A percentile compares a stretch with the other conserved stretches of the same genome.
These are phyloP conservation scores for Coniosporium apollinis DNA, from an alignment of 495 filamentous ascomycete species.

Conservation along the genomic window DNA sequence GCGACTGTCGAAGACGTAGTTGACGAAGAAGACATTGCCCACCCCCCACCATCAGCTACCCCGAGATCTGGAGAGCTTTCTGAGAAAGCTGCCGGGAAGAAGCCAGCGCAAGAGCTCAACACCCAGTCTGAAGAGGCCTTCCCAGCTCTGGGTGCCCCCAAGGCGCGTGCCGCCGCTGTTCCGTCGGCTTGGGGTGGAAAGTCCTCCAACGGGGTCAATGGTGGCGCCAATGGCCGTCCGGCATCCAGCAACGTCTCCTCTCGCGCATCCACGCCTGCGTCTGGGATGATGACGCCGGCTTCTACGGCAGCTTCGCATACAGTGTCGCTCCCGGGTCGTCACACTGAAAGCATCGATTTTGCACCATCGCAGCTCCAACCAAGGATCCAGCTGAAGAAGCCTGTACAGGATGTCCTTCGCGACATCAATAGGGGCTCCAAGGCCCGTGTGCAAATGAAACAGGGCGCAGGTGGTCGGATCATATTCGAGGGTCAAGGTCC, in stretches of 20 bases:
- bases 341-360: conserved; percentile 56
- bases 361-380: conserved; percentile 55
- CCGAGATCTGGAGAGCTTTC: conserved; percentile 18
- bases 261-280: conserved; percentile 39
- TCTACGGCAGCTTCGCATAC: conserved; percentile 24
- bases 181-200: conserved; percentile 56
- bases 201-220: conserved; percentile 41
- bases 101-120: conserved; percentile 44
- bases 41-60: conserved; percentile 34
- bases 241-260: conserved; percentile 25
- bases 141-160: conserved; percentile 63
- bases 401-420: conserved; percentile 61
- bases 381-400: conserved; percentile 61
- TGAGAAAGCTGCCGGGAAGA: conserved; percentile 46
- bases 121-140: conserved; percentile 79
- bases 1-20: conserved; percentile 59
- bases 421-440: conserved; percentile 81
- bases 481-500: conserved; percentile 72
- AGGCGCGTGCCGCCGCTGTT: conserved; percentile 35
- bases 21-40: conserved; percentile 60
- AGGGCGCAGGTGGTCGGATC: conserved; percentile 42
- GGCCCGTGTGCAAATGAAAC: conserved; percentile 60
- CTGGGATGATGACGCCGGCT: conserved; percentile 39
- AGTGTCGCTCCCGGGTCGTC: conserved; percentile 57
- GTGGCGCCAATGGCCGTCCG: conserved; percentile 26